phyloP scores from a whole-genome alignment of 495 filamentous ascomycete species.

The Podospora australis region DNA sequence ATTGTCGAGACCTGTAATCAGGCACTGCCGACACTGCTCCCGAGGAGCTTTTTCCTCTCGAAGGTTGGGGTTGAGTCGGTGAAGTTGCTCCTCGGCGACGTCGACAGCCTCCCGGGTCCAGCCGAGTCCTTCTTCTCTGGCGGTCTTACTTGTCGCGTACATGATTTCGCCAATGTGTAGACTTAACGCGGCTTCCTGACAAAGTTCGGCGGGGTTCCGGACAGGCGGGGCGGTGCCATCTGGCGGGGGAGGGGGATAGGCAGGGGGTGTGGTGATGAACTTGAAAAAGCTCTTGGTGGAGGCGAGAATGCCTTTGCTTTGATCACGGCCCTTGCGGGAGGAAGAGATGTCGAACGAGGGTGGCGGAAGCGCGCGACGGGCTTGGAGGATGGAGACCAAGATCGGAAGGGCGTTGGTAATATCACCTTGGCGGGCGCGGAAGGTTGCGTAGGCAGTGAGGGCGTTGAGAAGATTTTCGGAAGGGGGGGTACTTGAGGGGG shows the following conservation, averaged over 20 bases:
- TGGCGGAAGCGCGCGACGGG: slow-evolving; percentile 45
- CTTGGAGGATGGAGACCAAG: slow-evolving; percentile 75
- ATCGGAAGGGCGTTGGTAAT: slow-evolving; percentile 68
- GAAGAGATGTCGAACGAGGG: slow-evolving; percentile 5
- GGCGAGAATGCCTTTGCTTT: background rate
- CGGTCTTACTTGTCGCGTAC: slow-evolving; percentile 46
- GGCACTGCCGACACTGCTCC: slow-evolving; percentile 62
- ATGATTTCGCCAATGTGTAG: slow-evolving; percentile 91
- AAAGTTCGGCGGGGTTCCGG: slow-evolving; percentile 54
- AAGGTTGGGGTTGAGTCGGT: slow-evolving; percentile 18
- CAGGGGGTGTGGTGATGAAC: slow-evolving; percentile 42
- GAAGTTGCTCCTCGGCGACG: slow-evolving; percentile 47
- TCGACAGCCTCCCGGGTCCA: slow-evolving; percentile 86
- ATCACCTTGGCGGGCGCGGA: slow-evolving; percentile 62
- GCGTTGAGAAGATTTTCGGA: slow-evolving; percentile 67
- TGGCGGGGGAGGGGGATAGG: slow-evolving; percentile 58
- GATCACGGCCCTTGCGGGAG: background rate
- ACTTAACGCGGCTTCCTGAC: slow-evolving; percentile 80
- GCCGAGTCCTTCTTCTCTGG: slow-evolving; percentile 59
- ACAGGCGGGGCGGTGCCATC: slow-evolving; percentile 60
- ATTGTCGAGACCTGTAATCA: slow-evolving; percentile 64
- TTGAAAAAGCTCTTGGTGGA: slow-evolving; percentile 18
- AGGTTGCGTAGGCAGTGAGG: slow-evolving; percentile 68
- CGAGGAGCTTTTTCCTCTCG: slow-evolving; percentile 26
- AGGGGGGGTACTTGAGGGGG: slow-evolving; percentile 43